phyloP scores from a whole-genome alignment of 2,329 filamentous ascomycete genomes.

The Reticulascus tulasneorum region DNA sequence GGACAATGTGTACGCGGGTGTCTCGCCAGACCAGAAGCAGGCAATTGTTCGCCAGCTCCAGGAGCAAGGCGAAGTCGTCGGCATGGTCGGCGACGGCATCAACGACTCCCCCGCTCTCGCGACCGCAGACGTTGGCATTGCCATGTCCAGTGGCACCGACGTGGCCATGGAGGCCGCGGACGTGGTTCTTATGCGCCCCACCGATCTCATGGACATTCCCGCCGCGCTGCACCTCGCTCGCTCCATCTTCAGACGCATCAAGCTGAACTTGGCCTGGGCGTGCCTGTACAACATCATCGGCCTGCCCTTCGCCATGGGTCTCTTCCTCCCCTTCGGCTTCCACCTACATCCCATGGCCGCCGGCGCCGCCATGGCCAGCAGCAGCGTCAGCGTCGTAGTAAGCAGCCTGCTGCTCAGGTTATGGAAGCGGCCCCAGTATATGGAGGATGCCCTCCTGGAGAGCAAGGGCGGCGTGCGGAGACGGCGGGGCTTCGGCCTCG shows the following conservation, averaged over 20 bases:
- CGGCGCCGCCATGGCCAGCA: conserved; percentile 88
- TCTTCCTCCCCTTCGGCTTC: conserved; percentile 86
- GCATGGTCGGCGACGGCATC: conserved; percentile 98
- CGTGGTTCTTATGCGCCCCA: conserved; percentile 89
- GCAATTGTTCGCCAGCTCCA: conserved; percentile 77
- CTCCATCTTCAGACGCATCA: conserved; percentile 87
- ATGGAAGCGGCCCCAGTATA: conserved; percentile 82
- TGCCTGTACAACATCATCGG: conserved; percentile 91
- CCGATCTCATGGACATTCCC: conserved; percentile 90
- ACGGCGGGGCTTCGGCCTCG: conserved; percentile 38
- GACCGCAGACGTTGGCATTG: conserved; percentile 88
- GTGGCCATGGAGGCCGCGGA: conserved; percentile 97
- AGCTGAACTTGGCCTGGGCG: conserved; percentile 87
- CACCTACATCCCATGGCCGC: conserved; percentile 92
- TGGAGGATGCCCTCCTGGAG: conserved; percentile 67
- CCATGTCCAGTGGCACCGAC: conserved; percentile 87
- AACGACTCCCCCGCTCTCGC: conserved; percentile 96
- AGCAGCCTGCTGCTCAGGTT: conserved; percentile 80
- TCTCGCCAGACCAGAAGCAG: conserved; percentile 88
- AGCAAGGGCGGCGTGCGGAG: conserved; percentile 45
- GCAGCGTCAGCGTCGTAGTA: conserved; percentile 83
- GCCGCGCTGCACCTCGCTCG: conserved; percentile 77
- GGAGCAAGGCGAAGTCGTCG: conserved; percentile 69
- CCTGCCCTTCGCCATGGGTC: conserved; percentile 92
- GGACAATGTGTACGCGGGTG: conserved; percentile 77